These are phyloP conservation scores for Ulota crispa DNA, from an alignment of 225 moss, liverwort and hornwort genomes.

Conservation along the genomic window DNA sequence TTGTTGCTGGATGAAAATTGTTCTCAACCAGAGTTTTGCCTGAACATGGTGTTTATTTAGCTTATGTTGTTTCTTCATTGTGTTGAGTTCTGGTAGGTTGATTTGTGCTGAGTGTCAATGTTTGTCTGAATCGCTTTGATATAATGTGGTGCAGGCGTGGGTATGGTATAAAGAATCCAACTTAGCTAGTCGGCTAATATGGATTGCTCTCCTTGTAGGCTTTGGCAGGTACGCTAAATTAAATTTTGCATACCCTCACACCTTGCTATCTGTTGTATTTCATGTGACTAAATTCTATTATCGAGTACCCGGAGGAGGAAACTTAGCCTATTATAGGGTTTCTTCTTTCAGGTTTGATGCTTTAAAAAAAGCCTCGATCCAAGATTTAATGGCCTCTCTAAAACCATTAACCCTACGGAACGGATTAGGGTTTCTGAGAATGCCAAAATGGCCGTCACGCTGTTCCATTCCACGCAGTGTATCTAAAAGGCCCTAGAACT, in stretches of 20 bases:
- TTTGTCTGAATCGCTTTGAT: not conserved
- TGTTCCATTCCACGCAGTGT: not conserved
- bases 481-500: not conserved
- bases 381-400: not conserved
- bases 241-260: not conserved
- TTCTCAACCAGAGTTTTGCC: not conserved
- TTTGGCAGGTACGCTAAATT: conserved; percentile 71
- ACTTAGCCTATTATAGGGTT: not conserved
- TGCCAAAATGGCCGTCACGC: not conserved
- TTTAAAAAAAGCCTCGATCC: not conserved
- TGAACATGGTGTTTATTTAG: not conserved
- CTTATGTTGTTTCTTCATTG: not conserved
- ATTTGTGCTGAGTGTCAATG: not conserved
- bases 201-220: conserved; percentile 67
- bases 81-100: not conserved
- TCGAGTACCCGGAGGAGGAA: not conserved
- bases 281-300: not conserved
- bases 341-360: not conserved
- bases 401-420: not conserved
- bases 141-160: conserved; percentile 61
- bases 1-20: not conserved
- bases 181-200: conserved; percentile 65
- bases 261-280: not conserved
- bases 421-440: not conserved
- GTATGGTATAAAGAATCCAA: conserved; percentile 91